A percentile compares a stretch with the other conserved stretches of the same genome.
These are phyloP conservation scores for Kluyveromyces nonfermentans DNA, from an alignment of 805 yeast genomes.

Conservation along the genomic window DNA sequence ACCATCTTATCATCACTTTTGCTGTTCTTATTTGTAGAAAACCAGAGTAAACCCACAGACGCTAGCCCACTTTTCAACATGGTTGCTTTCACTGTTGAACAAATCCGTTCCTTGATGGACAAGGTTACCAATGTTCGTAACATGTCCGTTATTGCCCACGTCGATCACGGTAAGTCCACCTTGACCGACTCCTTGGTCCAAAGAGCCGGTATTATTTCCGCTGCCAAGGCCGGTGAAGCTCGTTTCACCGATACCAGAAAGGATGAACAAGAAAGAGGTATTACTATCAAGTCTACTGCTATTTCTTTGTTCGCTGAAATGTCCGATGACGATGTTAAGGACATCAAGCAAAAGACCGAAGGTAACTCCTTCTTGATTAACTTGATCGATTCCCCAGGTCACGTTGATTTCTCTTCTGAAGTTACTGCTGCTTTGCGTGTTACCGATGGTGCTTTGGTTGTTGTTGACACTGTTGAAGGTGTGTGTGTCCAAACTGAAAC, in stretches of 20 bases:
- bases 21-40: background rate
- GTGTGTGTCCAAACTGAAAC: conserved; percentile 99
- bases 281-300: conserved; percentile 97
- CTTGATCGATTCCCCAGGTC: conserved; percentile 99
- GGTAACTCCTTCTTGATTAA: conserved; percentile 95
- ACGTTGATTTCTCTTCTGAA: conserved; percentile 99
- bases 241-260: conserved; percentile 99
- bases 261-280: conserved; percentile 99
- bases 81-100: conserved; percentile 59
- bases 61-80: conserved; percentile 16
- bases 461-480: conserved; percentile 99
- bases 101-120: conserved; percentile 99
- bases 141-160: conserved; percentile 99
- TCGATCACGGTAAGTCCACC: conserved; percentile 99
- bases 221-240: conserved; percentile 99
- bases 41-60: conserved; percentile 3
- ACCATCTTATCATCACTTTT: background rate
- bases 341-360: conserved; percentile 74
- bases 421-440: conserved; percentile 99
- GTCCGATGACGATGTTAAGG: conserved; percentile 71
- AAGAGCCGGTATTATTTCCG: conserved; percentile 98
- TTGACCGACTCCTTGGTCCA: conserved; percentile 98
- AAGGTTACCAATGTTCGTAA: conserved; percentile 99
- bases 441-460: conserved; percentile 99
- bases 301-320: conserved; percentile 89